A percentile compares a stretch with the other conserved stretches of the same genome.
Conservation (phyloP, 371 early-diverging fungal species). For the Syncephalastrum monosporum region DNA sequence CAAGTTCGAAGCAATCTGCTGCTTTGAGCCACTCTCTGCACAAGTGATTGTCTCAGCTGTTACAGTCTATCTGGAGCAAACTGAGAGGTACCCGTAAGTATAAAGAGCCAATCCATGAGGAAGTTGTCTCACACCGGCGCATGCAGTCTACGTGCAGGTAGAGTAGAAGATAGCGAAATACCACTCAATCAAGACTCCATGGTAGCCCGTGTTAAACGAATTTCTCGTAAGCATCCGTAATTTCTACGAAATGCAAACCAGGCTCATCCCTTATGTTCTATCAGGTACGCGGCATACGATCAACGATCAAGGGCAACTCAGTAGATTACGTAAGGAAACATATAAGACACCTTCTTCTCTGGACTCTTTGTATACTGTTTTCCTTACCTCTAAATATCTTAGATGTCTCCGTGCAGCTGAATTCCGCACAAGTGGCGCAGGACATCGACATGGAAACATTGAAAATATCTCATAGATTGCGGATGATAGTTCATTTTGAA, state of each 20-base stretch:
- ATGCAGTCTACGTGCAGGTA: neutral
- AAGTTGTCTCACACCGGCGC: neutral
- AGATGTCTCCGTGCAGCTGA: too few relatives aligned
- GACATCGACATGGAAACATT: constrained; percentile 12
- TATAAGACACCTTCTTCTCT: too few relatives aligned
- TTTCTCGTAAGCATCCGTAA: neutral
- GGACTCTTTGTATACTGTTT: too few relatives aligned
- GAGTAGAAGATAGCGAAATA: neutral
- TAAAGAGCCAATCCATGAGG: neutral
- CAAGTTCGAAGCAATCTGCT: constrained; percentile 12
- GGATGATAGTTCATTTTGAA: constrained; percentile 15
- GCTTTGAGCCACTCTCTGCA: constrained; percentile 17
- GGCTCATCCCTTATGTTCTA: neutral
- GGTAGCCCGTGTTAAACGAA: neutral
- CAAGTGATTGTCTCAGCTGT: constrained; percentile 15
- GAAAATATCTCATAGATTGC: constrained; percentile 17
- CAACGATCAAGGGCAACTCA: neutral
- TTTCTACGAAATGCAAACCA: neutral
- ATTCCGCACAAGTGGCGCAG: constrained; percentile 10
- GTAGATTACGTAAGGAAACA: neutral
- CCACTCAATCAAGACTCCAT: neutral
- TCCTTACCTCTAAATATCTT: too few relatives aligned
- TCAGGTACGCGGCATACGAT: neutral
- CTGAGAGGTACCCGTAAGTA: constrained; percentile 34
- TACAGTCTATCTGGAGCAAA: constrained; percentile 26